Evolutionary conservation across 1,139 yeast genomes (phyloP).

Genomic region (Saccharomyces hybrid): DNA sequence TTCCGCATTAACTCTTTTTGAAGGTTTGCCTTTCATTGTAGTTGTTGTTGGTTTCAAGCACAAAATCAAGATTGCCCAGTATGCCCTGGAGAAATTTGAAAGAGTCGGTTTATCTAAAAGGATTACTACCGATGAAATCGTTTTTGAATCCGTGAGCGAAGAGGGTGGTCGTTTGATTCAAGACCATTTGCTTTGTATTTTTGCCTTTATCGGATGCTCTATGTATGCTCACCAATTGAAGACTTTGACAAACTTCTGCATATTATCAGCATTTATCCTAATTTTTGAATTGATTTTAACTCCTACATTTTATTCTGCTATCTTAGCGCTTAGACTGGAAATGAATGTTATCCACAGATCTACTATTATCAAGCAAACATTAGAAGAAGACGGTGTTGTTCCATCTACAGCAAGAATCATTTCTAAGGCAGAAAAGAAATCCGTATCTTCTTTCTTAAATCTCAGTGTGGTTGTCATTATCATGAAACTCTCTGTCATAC

Average conservation of each 20-base stretch:
- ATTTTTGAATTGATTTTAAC: constrained; percentile 68
- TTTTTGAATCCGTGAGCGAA: constrained; percentile 52
- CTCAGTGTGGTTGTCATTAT: constrained; percentile 43
- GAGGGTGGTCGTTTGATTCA: constrained; percentile 67
- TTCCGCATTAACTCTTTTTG: constrained; percentile 70
- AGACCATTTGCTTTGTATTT: constrained; percentile 71
- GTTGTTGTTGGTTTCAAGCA: constrained; percentile 91
- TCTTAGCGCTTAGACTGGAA: constrained; percentile 82
- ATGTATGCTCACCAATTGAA: constrained; percentile 62
- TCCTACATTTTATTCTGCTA: constrained; percentile 78
- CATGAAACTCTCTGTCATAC: constrained; percentile 60
- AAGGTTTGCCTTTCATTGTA: constrained; percentile 90
- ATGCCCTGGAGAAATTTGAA: constrained; percentile 32
- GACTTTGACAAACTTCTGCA: constrained; percentile 80
- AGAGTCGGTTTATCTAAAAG: constrained; percentile 30
- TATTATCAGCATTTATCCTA: constrained; percentile 66
- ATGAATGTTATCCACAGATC: constrained; percentile 83
- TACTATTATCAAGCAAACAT: constrained; percentile 67
- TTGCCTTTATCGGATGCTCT: constrained; percentile 62
- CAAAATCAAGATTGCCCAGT: constrained; percentile 66
- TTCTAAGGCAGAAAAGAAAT: constrained; percentile 41
- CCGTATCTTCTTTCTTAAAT: constrained; percentile 23
- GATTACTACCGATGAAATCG: constrained; percentile 34
- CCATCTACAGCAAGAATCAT: constrained; percentile 66
- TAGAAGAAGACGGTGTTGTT: constrained; percentile 91